Conservation (phyloP, 495 filamentous ascomycete genomes). For the Opeltia flavorubescens region DNA sequence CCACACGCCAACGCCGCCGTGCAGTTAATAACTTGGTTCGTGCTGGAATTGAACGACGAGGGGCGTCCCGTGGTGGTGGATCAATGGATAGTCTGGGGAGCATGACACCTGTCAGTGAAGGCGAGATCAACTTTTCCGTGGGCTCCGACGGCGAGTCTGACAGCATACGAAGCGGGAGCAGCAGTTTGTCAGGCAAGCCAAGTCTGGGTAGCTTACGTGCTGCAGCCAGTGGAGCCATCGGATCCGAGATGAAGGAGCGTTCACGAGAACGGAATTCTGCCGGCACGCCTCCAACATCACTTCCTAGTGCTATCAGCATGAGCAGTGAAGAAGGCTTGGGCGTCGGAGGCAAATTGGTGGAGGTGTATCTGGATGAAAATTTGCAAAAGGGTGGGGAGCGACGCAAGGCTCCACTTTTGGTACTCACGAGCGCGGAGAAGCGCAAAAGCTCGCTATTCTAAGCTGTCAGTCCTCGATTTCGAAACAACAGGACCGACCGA, state of each 20-base stretch:
- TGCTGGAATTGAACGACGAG: constrained; percentile 75
- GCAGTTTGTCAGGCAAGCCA: constrained; percentile 63
- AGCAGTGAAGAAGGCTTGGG: constrained; percentile 44
- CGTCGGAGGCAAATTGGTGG: constrained; percentile 39
- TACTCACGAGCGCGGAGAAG: constrained; percentile 82
- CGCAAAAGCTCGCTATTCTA: constrained; percentile 60
- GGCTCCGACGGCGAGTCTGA: constrained; percentile 67
- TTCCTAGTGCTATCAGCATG: constrained; percentile 35
- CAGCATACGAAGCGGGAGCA: constrained; percentile 62
- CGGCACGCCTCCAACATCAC: constrained; percentile 32
- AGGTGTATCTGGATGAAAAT: constrained; percentile 28
- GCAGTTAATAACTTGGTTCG: constrained; percentile 85
- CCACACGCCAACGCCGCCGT: constrained; percentile 78
- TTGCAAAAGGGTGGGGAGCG: constrained; percentile 35
- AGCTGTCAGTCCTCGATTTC: too few relatives aligned
- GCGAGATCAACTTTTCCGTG: constrained; percentile 58
- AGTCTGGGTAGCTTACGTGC: constrained; percentile 70
- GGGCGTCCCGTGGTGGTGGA: constrained; percentile 44
- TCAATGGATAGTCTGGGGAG: constrained; percentile 37
- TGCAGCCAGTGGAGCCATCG: constrained; percentile 69
- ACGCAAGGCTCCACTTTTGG: constrained; percentile 73
- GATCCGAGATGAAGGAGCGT: constrained; percentile 57
- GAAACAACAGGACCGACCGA: too few relatives aligned
- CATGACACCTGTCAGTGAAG: constrained; percentile 81
- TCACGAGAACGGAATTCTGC: constrained; percentile 45